A percentile compares a stretch with the other conserved stretches of the same genome.
Evolutionary conservation across 805 yeast species (phyloP).

Genomic region (Suhomyces sp.): DNA sequence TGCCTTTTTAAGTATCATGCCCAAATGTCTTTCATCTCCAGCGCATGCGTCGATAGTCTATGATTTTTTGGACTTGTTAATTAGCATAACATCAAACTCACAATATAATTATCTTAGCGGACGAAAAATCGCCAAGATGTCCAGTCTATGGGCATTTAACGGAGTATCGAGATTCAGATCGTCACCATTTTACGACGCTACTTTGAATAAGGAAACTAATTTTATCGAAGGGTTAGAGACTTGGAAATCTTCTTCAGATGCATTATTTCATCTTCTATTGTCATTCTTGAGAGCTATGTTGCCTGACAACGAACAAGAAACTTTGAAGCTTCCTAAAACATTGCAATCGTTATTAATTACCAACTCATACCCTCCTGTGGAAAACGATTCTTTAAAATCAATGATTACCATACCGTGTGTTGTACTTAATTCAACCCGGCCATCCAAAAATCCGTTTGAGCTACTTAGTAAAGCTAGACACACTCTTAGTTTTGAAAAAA

Average conservation of each 20-base stretch:
- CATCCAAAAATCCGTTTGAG: constrained; percentile 53
- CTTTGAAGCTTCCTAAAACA: constrained; percentile 60
- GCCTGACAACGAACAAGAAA: constrained; percentile 60
- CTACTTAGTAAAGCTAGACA: constrained; percentile 49
- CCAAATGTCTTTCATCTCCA: constrained; percentile 76
- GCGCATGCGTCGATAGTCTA: constrained; percentile 88
- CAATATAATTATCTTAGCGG: constrained; percentile 77
- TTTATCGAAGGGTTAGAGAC: constrained; percentile 70
- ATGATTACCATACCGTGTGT: constrained; percentile 61
- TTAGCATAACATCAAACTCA: constrained; percentile 75
- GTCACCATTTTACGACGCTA: constrained; percentile 40
- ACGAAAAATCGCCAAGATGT: constrained; percentile 74
- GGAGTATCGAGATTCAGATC: constrained; percentile 29
- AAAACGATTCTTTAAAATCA: constrained; percentile 33
- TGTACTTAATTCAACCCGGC: constrained; percentile 51
- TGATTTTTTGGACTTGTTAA: constrained; percentile 79
- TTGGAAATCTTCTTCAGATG: constrained; percentile 83
- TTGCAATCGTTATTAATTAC: constrained; percentile 64
- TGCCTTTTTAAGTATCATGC: constrained; percentile 81
- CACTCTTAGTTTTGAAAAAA: constrained; percentile 66
- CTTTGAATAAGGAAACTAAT: constrained; percentile 28
- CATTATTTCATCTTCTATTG: constrained; percentile 75
- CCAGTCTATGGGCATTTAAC: constrained; percentile 87
- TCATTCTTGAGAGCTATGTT: constrained; percentile 79
- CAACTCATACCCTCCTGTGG: constrained; percentile 74